Evolutionary conservation across 129 eudicot species (phyloP).

Genomic region (Tagetes patula): DNA sequence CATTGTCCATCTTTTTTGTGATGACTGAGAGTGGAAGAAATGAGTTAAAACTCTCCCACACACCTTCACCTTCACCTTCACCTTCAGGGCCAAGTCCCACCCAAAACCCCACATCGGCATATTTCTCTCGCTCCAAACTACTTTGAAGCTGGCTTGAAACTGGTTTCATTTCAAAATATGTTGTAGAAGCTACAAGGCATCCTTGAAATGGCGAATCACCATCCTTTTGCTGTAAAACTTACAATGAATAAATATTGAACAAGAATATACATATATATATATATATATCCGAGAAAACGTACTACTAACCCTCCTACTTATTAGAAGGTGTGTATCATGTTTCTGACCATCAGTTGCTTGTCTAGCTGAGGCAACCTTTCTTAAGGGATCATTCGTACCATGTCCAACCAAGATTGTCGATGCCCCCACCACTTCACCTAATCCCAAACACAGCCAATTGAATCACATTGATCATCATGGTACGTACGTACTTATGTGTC

Average conservation of each 20-base stretch:
- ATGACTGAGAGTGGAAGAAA: slow-evolving; percentile 81
- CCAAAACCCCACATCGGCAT: slow-evolving; percentile 77
- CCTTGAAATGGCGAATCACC: slow-evolving; percentile 50
- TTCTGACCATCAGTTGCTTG: slow-evolving; percentile 57
- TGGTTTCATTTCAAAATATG: slow-evolving; percentile 68
- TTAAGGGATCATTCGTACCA: slow-evolving; percentile 50
- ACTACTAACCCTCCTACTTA: slow-evolving; percentile 53
- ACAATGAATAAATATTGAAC: not conserved
- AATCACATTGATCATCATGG: slow-evolving; percentile 8
- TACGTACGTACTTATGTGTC: not conserved
- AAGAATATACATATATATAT: too few species aligned
- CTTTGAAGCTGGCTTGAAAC: slow-evolving; percentile 40
- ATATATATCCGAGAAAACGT: not conserved
- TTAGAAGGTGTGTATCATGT: slow-evolving; percentile 56
- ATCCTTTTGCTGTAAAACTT: slow-evolving; percentile 27
- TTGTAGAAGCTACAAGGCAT: slow-evolving; percentile 63
- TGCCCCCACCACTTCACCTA: slow-evolving; percentile 98
- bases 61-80: slow-evolving; percentile 36
- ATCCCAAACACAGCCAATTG: slow-evolving; percentile 9
- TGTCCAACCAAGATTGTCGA: slow-evolving; percentile 85
- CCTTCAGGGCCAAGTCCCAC: slow-evolving; percentile 80
- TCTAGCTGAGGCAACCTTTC: slow-evolving; percentile 79
- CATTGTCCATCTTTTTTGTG: slow-evolving; percentile 55
- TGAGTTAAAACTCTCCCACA: slow-evolving; percentile 87
- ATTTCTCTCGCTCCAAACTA: slow-evolving; percentile 45